These are phyloP conservation scores for Pythium angustatum DNA, from an alignment of 352 stramenopile genomes.

Conservation along the genomic window DNA sequence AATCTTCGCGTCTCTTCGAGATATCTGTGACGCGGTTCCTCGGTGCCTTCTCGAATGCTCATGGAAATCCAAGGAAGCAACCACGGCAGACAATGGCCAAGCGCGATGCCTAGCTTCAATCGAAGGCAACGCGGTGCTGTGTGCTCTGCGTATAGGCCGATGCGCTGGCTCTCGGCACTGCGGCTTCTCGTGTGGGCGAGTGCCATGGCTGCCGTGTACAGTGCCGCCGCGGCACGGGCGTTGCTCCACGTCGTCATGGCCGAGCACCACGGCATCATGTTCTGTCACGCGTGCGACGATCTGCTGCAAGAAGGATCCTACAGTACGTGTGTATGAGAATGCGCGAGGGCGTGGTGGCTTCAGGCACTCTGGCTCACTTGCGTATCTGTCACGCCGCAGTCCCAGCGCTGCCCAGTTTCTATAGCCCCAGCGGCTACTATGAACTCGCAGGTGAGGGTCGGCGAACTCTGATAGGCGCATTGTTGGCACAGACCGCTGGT, in stretches of 20 bases:
- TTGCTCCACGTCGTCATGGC: slow-evolving; percentile 24
- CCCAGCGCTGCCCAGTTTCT: slow-evolving; percentile 3
- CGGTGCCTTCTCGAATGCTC: neutral
- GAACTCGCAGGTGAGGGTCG: neutral
- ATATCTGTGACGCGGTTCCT: neutral
- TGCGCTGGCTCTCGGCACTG: too few species aligned
- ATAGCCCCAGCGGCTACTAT: slow-evolving; percentile 4
- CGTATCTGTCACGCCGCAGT: neutral
- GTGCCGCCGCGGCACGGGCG: neutral
- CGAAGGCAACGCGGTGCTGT: too few species aligned
- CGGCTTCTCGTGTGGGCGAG: neutral
- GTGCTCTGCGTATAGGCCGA: too few species aligned
- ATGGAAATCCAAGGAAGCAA: neutral
- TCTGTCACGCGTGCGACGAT: slow-evolving; percentile 30
- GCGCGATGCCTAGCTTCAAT: too few species aligned
- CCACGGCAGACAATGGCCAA: too few species aligned
- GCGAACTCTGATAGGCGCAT: neutral
- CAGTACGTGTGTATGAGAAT: slow-evolving; percentile 14
- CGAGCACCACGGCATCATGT: slow-evolving; percentile 30
- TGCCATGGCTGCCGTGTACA: neutral
- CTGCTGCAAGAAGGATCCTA: slow-evolving; percentile 25
- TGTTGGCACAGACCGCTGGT: neutral
- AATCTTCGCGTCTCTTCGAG: slow-evolving; percentile 18
- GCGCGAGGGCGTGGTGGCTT: too few species aligned
- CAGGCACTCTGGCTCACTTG: too few species aligned